Evolutionary conservation across 805 yeast genomes (phyloP), one percentile per base, ranked within the genome.

Genomic region (Saccharomycopsis synnaedendra): DNA sequence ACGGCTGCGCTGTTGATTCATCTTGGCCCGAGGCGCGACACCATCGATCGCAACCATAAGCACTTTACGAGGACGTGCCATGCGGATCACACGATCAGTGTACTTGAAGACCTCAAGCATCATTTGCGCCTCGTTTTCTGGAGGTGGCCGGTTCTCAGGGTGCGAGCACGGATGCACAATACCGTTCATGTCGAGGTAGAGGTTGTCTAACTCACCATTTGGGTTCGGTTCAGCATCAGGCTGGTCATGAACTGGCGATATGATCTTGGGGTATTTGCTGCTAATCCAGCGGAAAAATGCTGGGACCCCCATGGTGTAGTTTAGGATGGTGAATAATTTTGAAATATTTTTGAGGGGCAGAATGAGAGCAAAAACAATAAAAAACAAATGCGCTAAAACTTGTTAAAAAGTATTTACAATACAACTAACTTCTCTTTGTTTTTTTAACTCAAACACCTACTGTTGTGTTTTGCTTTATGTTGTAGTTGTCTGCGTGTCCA

Each of bases 121-220:
- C 98, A 93, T 93, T 60, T 93, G 97, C 52, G 88, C 96, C 59
- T 93, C 98, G 0, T 90, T 88, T 56, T 81, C 94, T 8, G 99
- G 99, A 0, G 98, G 82, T 0, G 96, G 96, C 56, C 82, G 82
- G 56, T 90, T 85, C 60, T 90, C 98, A 0, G 99, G 99, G 64
- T 93, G 99, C 2, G 97, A 83, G 70, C 97, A 93, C 1, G 98
- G 98, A 69, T 93, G 99, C 4, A 93, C 98, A 60, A 93, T 93
- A 69, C 97, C 98, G 62, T 93, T 93, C 98, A 93, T 93, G 66
- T 93, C 99, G 54, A 93, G 70, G 61, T 93, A 93, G 44, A 93
- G 65, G 61, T 93, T 93, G 62, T 93, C 97, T 43, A 88, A 67
- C 66, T 93, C 99, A 31, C 97, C 98, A 64, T 93, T 93, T 3